These are phyloP conservation scores for Thelonectria discophora DNA, from an alignment of 2,329 filamentous ascomycete genomes.

Conservation along the genomic window DNA sequence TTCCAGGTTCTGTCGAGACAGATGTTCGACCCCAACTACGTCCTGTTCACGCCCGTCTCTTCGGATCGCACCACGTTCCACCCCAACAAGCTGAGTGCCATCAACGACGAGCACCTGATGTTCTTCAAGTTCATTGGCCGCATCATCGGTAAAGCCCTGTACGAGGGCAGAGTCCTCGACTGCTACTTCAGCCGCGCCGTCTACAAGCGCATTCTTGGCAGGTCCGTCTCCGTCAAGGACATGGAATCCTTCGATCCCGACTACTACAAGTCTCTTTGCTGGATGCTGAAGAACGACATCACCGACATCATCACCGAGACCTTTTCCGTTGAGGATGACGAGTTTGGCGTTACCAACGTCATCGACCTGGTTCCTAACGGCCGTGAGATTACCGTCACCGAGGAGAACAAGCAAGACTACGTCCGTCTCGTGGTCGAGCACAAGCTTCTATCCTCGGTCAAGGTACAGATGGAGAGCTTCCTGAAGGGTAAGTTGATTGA, in stretches of 20 bases:
- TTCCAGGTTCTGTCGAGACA: slow-evolving; percentile 97
- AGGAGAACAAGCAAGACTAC: slow-evolving; percentile 99
- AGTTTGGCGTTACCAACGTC: slow-evolving; percentile 87
- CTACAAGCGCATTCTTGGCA: slow-evolving; percentile 96
- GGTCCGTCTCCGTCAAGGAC: slow-evolving; percentile 95
- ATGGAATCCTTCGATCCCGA: slow-evolving; percentile 99
- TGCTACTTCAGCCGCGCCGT: slow-evolving; percentile 99
- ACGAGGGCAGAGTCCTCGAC: slow-evolving; percentile 93
- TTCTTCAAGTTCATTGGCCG: slow-evolving; percentile 99
- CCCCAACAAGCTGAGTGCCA: slow-evolving; percentile 89
- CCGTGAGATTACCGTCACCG: slow-evolving; percentile 90
- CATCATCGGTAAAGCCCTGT: slow-evolving; percentile 97
- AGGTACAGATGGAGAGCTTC: slow-evolving; percentile 94
- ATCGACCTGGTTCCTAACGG: slow-evolving; percentile 89
- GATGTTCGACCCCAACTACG: slow-evolving; percentile 99
- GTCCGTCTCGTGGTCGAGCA: slow-evolving; percentile 94
- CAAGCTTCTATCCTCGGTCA: slow-evolving; percentile 88
- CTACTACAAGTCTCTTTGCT: slow-evolving; percentile 97
- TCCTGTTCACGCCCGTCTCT: slow-evolving; percentile 93
- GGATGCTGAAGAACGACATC: slow-evolving; percentile 99
- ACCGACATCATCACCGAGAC: slow-evolving; percentile 97
- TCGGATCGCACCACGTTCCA: slow-evolving; percentile 99
- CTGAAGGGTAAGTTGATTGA: slow-evolving; percentile 69
- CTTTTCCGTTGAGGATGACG: slow-evolving; percentile 92
- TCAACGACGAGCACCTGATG: slow-evolving; percentile 94